phyloP scores from a whole-genome alignment of 495 filamentous ascomycete species.

The Aspergillus wentii region DNA sequence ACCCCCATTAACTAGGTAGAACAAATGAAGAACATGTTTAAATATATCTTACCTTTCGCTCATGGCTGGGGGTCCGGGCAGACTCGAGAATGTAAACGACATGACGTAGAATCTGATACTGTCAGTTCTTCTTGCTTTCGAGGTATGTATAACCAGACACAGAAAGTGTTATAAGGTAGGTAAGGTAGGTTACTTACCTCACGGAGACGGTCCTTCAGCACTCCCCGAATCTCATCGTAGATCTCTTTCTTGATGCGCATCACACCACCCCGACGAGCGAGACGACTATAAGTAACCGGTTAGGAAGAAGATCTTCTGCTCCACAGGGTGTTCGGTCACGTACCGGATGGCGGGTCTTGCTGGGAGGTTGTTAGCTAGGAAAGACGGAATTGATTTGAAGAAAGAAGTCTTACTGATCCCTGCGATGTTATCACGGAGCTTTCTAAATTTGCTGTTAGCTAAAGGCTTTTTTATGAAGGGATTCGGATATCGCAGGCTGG shows the following conservation, averaged over 20 bases:
- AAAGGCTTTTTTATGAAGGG: neutral
- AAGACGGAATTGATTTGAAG: slow-evolving; percentile 1
- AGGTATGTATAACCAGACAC: neutral
- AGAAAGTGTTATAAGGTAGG: neutral
- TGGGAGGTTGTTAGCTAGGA: too few relatives aligned
- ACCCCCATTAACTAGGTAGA: slow-evolving; percentile 1
- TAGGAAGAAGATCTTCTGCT: neutral
- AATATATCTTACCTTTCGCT: slow-evolving; percentile 11
- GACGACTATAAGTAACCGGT: slow-evolving; percentile 47
- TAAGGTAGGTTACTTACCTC: slow-evolving; percentile 35
- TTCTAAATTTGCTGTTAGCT: slow-evolving; percentile 52
- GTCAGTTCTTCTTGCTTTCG: neutral
- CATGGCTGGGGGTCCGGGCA: neutral
- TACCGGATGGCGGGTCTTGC: slow-evolving; percentile 66
- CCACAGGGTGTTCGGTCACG: slow-evolving; percentile 10
- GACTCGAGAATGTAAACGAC: slow-evolving; percentile 13
- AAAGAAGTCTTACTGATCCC: slow-evolving; percentile 57
- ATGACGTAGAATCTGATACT: slow-evolving; percentile 16
- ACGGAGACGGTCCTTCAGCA: slow-evolving; percentile 48
- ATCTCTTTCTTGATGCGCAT: slow-evolving; percentile 63
- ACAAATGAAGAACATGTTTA: neutral
- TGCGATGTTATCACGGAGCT: slow-evolving; percentile 55
- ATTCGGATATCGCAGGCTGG: neutral
- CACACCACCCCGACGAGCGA: slow-evolving; percentile 75
- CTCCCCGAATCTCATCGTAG: slow-evolving; percentile 64